Conservation (phyloP, 2,329 filamentous ascomycete genomes). For the Cladosporium sp. region DNA sequence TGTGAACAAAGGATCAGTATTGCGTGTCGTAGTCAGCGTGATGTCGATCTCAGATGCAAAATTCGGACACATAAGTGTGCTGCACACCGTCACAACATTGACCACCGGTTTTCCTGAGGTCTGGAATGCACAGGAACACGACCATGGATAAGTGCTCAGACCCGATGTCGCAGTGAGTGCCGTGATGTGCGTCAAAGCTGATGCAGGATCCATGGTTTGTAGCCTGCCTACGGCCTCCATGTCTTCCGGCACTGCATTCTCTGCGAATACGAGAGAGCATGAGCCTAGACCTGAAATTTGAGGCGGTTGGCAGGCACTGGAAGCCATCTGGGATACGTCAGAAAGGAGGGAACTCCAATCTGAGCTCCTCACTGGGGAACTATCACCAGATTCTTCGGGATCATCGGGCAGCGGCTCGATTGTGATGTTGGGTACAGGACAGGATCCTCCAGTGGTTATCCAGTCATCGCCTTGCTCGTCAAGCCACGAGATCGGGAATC, state of each 20-base stretch:
- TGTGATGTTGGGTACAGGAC: background rate
- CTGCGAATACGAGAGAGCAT: too few species aligned
- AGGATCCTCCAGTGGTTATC: background rate
- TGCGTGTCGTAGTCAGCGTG: too few species aligned
- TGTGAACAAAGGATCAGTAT: background rate
- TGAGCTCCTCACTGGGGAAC: too few species aligned
- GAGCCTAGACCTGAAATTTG: too few species aligned
- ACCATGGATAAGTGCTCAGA: background rate
- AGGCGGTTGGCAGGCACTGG: too few species aligned
- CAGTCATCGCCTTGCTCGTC: slow-evolving; percentile 6
- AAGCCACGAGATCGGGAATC: background rate
- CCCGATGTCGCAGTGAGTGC: too few species aligned
- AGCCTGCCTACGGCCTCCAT: too few species aligned
- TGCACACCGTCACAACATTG: background rate
- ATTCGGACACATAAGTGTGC: background rate
- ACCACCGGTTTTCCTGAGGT: background rate
- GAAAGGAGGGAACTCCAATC: too few species aligned
- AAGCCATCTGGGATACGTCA: too few species aligned
- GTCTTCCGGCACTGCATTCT: too few species aligned
- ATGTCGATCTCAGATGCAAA: background rate
- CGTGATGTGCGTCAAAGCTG: too few species aligned
- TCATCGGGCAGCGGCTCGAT: background rate
- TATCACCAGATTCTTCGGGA: background rate
- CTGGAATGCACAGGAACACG: background rate
- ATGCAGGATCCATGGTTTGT: too few species aligned